Evolutionary conservation across 805 yeast genomes (phyloP).

Genomic region (Hermanozyma aechmeae): DNA sequence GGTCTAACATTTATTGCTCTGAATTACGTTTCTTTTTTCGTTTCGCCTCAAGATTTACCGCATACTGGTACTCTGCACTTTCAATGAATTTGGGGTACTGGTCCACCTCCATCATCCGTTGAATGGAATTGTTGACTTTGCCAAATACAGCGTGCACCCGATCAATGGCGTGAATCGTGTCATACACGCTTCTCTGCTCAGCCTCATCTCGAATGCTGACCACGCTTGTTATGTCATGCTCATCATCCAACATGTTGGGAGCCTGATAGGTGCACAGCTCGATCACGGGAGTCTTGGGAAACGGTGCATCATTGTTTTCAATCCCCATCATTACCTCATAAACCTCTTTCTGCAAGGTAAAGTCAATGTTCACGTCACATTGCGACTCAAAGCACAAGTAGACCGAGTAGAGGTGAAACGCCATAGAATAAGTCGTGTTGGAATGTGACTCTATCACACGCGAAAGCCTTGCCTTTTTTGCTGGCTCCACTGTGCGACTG

Average conservation of each 20-base stretch:
- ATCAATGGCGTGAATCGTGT: conserved; percentile 1
- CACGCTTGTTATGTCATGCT: too few relatives aligned
- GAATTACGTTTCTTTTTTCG: too few relatives aligned
- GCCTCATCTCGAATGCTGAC: conserved; percentile 1
- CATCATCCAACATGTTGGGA: not conserved
- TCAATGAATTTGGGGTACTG: conserved; percentile 61
- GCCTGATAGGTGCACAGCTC: not conserved
- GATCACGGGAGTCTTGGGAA: not conserved
- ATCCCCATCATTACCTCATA: conserved; percentile 20
- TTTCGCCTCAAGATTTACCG: conserved; percentile 8
- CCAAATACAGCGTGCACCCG: conserved; percentile 27
- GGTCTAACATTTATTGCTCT: too few relatives aligned
- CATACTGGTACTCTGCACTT: conserved; percentile 14
- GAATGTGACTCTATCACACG: conserved; percentile 21
- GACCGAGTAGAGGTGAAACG: conserved; percentile 56
- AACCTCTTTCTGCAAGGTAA: conserved; percentile 36
- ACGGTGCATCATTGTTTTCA: not conserved
- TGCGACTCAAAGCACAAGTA: conserved; percentile 62
- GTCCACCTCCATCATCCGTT: conserved; percentile 59
- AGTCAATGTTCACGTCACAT: conserved; percentile 61
- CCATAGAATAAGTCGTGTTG: conserved; percentile 49
- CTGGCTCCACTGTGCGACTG: not conserved
- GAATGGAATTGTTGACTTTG: conserved; percentile 41
- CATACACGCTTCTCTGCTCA: conserved; percentile 1
- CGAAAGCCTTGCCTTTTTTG: not conserved